A percentile compares a stretch with the other conserved stretches of the same genome.
Evolutionary conservation across 163 green algal genomes (phyloP).

Genomic region (Smithsoniella earleae): DNA sequence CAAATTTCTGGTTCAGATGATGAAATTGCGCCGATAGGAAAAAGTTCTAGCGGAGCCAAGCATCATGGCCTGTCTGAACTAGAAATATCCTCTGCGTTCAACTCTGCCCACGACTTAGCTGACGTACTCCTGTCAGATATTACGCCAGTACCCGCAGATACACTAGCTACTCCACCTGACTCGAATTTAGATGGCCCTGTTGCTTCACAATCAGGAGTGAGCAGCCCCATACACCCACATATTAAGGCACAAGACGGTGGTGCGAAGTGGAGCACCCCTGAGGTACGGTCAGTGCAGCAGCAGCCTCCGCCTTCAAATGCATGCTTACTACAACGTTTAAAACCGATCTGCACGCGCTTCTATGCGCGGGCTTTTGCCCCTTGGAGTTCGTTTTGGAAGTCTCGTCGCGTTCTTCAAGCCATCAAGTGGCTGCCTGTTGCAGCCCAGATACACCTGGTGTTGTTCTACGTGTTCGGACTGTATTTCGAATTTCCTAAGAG

Average conservation of each 20-base stretch:
- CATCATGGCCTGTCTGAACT: background rate
- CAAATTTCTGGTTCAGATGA: background rate
- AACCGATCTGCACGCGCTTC: too few relatives aligned
- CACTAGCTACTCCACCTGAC: constrained; percentile 1
- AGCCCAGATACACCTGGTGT: constrained; percentile 35
- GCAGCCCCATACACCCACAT: too few relatives aligned
- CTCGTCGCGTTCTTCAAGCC: too few relatives aligned
- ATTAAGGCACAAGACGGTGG: too few relatives aligned
- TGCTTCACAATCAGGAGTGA: too few relatives aligned
- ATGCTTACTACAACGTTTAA: too few relatives aligned
- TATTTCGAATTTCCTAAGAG: constrained; percentile 41
- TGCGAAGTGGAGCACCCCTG: too few relatives aligned
- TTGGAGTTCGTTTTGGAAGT: background rate
- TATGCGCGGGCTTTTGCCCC: too few relatives aligned
- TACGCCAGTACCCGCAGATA: constrained; percentile 2
- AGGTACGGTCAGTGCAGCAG: too few relatives aligned
- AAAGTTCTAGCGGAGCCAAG: background rate
- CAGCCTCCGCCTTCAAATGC: too few relatives aligned
- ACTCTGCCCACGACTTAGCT: constrained; percentile 6
- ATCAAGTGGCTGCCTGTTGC: constrained; percentile 7
- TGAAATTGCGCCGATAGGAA: background rate
- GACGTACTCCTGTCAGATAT: constrained; percentile 1
- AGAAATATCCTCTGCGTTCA: background rate
- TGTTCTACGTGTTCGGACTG: constrained; percentile 39
- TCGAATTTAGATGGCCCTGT: background rate